Evolutionary conservation across 345 rosid species (phyloP), one percentile per base, ranked within the genome.

Genomic region (Eucalyptus brandiana): DNA sequence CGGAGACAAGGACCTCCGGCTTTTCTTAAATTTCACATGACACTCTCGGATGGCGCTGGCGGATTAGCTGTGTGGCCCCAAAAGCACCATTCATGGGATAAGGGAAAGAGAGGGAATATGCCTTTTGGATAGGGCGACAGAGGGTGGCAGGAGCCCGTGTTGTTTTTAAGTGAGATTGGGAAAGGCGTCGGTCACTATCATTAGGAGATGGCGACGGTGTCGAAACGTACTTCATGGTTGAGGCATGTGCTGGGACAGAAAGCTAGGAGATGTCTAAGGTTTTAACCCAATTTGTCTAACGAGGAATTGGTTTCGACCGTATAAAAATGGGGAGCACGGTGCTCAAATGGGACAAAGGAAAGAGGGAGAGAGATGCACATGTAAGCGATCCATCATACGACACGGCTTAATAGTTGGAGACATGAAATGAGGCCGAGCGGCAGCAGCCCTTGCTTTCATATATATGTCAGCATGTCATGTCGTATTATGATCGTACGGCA

Each of bases 301-400:
- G 45, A 5, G 12, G 26, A 72, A 18, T 72, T 19, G 12, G 58
- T 53, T 53, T 53, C 5, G 24, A 21, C 58, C 26, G 2, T 53
- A 1, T 53, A 21, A 0, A 72, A 37, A 3, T 2, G 5, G 28
- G 44, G 24, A 37, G 81, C 13, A 1, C 45, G 14, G 2, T 21
- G 15, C 45, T 10, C 26, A 7, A 5, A 24, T 10, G 23, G 81
- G 80, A 40, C 40, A 9, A 67, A 16, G 80, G 23, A 40, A 34
- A 32, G 40, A n/a, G 26, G 3, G 45, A 9, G 21, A 4, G 45
- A 72, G 28, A 72, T 37, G 2, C 26, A 12, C 26, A 19, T 0
- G 8, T 21, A 6, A 10, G 45, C 45, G 1, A 72, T 34, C 6
- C 14, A 3, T 34, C 44, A 42, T 3, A 10, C 81, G 0, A 19